Evolutionary conservation across 345 rosid species (phyloP).

Genomic region (Eucalyptus cloeziana): DNA sequence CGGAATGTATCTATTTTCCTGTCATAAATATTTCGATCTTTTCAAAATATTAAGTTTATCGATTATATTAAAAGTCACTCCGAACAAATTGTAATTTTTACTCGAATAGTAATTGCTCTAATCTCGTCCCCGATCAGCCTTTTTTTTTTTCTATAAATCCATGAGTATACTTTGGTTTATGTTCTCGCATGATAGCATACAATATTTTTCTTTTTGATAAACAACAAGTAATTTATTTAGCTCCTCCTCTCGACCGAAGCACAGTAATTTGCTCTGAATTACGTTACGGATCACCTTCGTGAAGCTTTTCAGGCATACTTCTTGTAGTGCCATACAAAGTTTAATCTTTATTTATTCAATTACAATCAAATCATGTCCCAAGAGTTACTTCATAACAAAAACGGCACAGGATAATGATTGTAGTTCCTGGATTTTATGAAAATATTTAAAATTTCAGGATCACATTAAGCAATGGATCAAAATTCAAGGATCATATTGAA

Average conservation of each 20-base stretch:
- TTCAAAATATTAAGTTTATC: background rate
- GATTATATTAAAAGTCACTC: background rate
- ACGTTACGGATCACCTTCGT: background rate
- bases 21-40: background rate
- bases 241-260: background rate
- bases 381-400: too few relatives aligned
- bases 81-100: background rate
- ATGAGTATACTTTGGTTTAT: background rate
- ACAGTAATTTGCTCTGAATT: background rate
- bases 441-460: background rate
- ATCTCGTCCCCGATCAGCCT: background rate
- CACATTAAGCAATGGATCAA: background rate
- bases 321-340: background rate
- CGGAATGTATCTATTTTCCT: background rate
- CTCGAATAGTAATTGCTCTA: background rate
- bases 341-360: background rate
- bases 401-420: too few relatives aligned
- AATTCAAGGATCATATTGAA: fast-evolving
- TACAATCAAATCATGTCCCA: background rate
- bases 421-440: background rate
- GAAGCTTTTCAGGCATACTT: background rate
- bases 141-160: background rate
- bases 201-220: background rate
- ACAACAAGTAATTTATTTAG: background rate
- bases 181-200: background rate